Evolutionary conservation across 1,139 yeast species (phyloP).

Genomic region (Yamadazyma siamensis): DNA sequence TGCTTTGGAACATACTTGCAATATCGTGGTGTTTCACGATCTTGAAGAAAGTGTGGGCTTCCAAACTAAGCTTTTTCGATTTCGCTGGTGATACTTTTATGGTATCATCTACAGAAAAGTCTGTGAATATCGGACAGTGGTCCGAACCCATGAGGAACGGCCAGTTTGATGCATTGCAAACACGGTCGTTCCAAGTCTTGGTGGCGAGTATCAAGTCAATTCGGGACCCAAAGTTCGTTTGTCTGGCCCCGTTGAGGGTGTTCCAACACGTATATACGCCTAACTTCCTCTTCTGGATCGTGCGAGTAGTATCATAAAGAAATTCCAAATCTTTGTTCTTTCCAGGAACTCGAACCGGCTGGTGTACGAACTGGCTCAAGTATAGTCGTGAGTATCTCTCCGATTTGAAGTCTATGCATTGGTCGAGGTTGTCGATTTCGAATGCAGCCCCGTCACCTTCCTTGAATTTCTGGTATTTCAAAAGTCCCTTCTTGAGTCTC

Average conservation of each 20-base stretch:
- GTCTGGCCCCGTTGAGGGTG: constrained; percentile 71
- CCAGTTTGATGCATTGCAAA: constrained; percentile 59
- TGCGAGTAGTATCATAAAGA: constrained; percentile 65
- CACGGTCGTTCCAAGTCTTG: constrained; percentile 24
- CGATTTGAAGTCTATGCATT: constrained; percentile 40
- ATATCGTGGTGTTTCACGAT: constrained; percentile 50
- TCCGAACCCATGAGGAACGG: constrained; percentile 80
- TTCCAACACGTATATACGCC: constrained; percentile 94
- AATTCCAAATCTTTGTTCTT: constrained; percentile 19
- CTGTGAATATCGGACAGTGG: constrained; percentile 88
- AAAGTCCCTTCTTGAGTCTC: constrained; percentile 23
- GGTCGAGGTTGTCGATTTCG: constrained; percentile 37
- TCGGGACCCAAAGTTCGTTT: constrained; percentile 82
- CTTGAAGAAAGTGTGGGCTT: constrained; percentile 53
- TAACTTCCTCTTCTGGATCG: constrained; percentile 50
- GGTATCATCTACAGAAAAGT: constrained; percentile 29
- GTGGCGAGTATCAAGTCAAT: constrained; percentile 71
- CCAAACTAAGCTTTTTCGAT: constrained; percentile 39
- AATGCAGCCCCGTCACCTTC: constrained; percentile 33
- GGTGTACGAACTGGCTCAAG: constrained; percentile 36
- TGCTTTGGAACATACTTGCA: constrained; percentile 42
- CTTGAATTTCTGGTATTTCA: constrained; percentile 17
- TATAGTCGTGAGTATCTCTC: constrained; percentile 41
- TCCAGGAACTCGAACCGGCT: constrained; percentile 8
- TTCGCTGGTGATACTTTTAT: constrained; percentile 1